Evolutionary conservation across 2,329 filamentous ascomycete species (phyloP), one percentile per base, ranked within the genome.

Genomic region (Mycosphaerella sp.): DNA sequence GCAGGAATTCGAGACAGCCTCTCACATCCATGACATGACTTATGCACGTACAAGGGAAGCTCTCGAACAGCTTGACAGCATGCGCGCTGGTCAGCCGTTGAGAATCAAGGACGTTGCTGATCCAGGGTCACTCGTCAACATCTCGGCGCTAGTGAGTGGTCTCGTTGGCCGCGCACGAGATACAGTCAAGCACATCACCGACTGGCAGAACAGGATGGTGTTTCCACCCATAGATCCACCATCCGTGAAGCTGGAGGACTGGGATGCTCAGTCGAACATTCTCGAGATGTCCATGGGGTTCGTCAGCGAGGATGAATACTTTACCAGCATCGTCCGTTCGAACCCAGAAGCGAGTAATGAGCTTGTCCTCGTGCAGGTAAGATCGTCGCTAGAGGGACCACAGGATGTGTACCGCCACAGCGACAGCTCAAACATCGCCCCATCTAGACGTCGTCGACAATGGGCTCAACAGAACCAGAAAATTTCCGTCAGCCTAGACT

Each of bases 201-300:
- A 60, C n/a, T 76, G 73, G 73, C 73, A 76, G 49, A 69, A 71
- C 41, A 64, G 57, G 21, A 61, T 68, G 58, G 59, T 69, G 1
- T 49, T 56, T 10, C 48, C 53, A 12, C 64, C 63, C 10, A 51
- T 48, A 14, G 10, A 46, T 55, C 23, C 42, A 42, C 29, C 44
- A 45, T 39, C 45, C 34, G 34, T 51, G 4, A 38, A 12, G 8
- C 42, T 56, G 29, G 41, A 48, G 7, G n/a, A 9, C 5, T 56
- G 53, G 38, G 38, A 47, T 26, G 14, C 39, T 7, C 31, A 31
- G 2, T 41, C 42, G 2, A 48, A 49, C 4, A 29, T 56, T 3
- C 26, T 50, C 12, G 59, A 58, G 29, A 61, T 62, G 52, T 45
- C 45, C 4, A 48, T 53, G 43, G 42, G n/a, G 6, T 34, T 38